phyloP scores from a whole-genome alignment of 2,329 filamentous ascomycete genomes.

The Colletotrichum scovillei region DNA sequence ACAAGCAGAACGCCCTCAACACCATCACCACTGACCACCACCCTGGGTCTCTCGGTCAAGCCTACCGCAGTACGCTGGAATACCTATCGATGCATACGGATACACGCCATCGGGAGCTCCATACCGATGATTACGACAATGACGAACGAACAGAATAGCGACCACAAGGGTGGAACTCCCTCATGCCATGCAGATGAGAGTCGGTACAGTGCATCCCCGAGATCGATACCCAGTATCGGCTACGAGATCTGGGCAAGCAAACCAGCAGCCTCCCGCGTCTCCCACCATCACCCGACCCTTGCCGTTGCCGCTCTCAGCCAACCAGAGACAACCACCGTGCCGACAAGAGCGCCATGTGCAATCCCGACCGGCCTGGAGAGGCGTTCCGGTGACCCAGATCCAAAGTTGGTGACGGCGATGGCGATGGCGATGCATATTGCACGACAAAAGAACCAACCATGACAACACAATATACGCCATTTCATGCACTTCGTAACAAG shows the following conservation, averaged over 20 bases:
- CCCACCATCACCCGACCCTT: conserved; percentile 10
- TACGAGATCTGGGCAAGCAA: conserved; percentile 29
- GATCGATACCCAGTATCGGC: conserved; percentile 27
- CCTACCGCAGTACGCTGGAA: not conserved
- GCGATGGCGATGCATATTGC: not conserved
- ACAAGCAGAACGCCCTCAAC: conserved; percentile 9
- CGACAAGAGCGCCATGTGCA: not conserved
- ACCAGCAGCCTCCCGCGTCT: conserved; percentile 18
- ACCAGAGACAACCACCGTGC: not conserved
- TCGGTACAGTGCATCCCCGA: conserved; percentile 21
- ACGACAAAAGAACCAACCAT: not conserved
- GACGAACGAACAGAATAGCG: not conserved
- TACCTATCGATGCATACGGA: not conserved
- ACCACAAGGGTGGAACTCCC: not conserved
- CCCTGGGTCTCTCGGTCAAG: conserved; percentile 4
- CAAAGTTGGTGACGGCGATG: not conserved
- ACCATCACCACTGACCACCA: not conserved
- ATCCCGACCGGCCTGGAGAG: not conserved
- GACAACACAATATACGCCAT: not conserved
- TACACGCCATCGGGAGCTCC: not conserved
- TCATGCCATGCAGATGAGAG: not conserved
- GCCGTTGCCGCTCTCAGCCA: not conserved
- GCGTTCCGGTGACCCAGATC: not conserved
- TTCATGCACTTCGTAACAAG: not conserved
- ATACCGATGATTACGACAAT: not conserved